A percentile compares a stretch with the other conserved stretches of the same genome.
Evolutionary conservation across 2,329 filamentous ascomycete species (phyloP).

Genomic region (Neoascochyta sp.): DNA sequence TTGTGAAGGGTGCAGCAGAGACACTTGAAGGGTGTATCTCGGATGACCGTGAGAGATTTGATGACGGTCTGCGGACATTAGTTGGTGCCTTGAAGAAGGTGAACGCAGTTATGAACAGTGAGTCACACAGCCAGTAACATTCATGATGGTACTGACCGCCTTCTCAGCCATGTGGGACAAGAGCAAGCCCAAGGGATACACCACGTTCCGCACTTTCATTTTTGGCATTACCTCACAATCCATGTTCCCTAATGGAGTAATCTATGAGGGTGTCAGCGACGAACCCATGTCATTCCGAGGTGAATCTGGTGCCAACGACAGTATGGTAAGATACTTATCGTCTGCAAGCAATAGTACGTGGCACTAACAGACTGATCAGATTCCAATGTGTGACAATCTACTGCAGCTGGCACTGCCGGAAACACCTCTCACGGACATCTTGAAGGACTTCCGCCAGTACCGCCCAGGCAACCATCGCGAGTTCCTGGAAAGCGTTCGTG

Average conservation of each 20-base stretch:
- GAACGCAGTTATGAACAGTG: conserved; percentile 74
- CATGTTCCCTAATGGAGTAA: conserved; percentile 89
- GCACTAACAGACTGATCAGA: conserved; percentile 41
- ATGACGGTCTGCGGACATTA: conserved; percentile 50
- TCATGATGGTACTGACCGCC: conserved; percentile 4
- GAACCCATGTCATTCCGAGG: conserved; percentile 79
- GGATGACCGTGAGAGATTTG: conserved; percentile 55
- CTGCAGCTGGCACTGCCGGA: conserved; percentile 82
- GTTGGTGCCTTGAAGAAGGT: conserved; percentile 64
- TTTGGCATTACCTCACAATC: conserved; percentile 90
- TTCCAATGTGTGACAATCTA: conserved; percentile 84
- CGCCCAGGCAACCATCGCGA: conserved; percentile 83
- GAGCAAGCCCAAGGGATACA: conserved; percentile 79
- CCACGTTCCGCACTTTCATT: conserved; percentile 87
- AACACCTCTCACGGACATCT: conserved; percentile 83
- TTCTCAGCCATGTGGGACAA: conserved; percentile 76
- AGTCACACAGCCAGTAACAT: conserved; percentile 19
- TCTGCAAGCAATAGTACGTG: too few species aligned
- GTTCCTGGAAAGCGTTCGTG: conserved; percentile 71
- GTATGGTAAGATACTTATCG: conserved; percentile 57
- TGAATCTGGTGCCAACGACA: conserved; percentile 91
- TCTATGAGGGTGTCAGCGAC: conserved; percentile 80
- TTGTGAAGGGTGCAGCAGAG: conserved; percentile 69
- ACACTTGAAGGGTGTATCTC: conserved; percentile 55
- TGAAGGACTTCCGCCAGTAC: conserved; percentile 85